Base-by-base conservation (phyloP, 768 basidiomycete genomes). In the Suillus clintonianus region DNA sequence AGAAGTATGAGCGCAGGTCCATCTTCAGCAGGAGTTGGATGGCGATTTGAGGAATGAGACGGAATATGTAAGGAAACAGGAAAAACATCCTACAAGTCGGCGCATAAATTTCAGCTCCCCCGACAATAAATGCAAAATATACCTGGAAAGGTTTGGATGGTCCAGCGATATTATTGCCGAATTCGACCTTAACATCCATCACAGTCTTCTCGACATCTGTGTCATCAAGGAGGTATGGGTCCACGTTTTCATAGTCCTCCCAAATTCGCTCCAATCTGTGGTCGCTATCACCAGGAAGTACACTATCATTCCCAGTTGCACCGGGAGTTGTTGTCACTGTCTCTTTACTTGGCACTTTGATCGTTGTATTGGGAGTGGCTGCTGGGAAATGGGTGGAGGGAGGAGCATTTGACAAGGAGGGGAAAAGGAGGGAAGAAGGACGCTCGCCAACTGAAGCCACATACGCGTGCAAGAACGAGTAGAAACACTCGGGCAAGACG, bases 381-480 rank as follows among this genome's bases (percentile, higher is more conserved):
- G 74, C 69, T 3, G 73, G 66, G 2, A 77, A 69, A 4, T 77
- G 74, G 8, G 68, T 75, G 7, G 72, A 67, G 22, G 76, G 67
- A 7, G 77, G 67, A 4, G 73, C 67, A 19, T 65, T 67, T 9
- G 62, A 56, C 1, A 78, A 69, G n/a, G 79, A 74, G 11, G 78
- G 63, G 63, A 84, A 83, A 2, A 85, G 80, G 1, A 83, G 75
- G 2, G 80, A 75, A 17, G 81, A 70, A 2, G 87, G 80, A 14
- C 87, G 79, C 65, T 94, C 91, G 72, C 91, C 91, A 68, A 93
- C 81, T 1, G 93, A 89, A 4, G 89, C 84, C 62, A 93, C 85
- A 68, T 97, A 98, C 68, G 91, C 92, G 73, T 96, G 92, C 11
- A 99, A 82, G 78, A 97, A 98, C 3, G 94, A 91, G 77, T 97